These are phyloP conservation scores for Polytrichum formosum DNA, from an alignment of 225 moss, liverwort and hornwort species.

Conservation along the genomic window DNA sequence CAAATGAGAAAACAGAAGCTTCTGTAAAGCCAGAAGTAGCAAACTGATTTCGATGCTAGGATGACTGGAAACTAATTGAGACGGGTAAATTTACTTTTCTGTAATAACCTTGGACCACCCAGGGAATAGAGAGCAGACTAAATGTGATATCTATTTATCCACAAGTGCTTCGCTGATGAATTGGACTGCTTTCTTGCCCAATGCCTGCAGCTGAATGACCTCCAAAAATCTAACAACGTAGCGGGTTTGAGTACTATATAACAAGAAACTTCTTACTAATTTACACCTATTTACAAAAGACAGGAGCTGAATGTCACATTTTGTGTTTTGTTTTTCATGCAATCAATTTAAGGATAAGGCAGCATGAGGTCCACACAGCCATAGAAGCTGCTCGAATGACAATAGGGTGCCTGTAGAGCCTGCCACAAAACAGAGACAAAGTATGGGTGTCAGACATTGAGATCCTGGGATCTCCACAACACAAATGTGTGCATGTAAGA, in stretches of 20 bases:
- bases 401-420: conserved; percentile 67
- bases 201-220: not conserved
- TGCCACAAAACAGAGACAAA: conserved; percentile 23
- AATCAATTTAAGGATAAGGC: conserved; percentile 41
- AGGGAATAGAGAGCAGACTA: not conserved
- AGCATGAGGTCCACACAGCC: conserved; percentile 90
- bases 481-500: no score
- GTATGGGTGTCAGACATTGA: no score
- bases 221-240: not conserved
- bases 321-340: conserved; percentile 2
- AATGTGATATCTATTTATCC: not conserved
- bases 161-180: not conserved
- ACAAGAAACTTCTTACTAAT: not conserved
- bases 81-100: not conserved
- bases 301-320: not conserved
- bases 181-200: not conserved
- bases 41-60: not conserved
- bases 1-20: not conserved
- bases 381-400: conserved; percentile 76
- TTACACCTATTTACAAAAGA: not conserved
- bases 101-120: not conserved
- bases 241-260: not conserved
- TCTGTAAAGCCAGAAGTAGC: not conserved
- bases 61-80: not conserved
- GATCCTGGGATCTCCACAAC: no score